Percentiles rank a stretch among this genome's conserved stretches.
Evolutionary conservation across 768 basidiomycete genomes (phyloP).

Genomic region (Tephrocybe sp.): DNA sequence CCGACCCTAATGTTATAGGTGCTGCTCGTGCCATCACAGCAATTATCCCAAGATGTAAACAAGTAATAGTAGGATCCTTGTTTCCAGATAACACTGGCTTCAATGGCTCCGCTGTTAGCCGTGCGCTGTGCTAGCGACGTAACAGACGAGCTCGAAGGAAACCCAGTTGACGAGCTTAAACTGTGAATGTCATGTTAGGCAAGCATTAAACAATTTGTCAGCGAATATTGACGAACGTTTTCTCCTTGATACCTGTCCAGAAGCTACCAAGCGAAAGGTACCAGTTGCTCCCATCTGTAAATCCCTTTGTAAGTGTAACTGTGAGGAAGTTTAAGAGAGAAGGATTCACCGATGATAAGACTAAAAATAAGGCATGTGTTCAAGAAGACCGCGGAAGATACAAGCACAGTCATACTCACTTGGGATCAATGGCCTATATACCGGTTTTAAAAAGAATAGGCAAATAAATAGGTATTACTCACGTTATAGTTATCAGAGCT

Average conservation of each 20-base stretch:
- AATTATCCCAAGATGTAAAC: slow-evolving; percentile 54
- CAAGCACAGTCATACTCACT: not conserved
- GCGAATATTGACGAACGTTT: not conserved
- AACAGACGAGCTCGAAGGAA: slow-evolving; percentile 33
- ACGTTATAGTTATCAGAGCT: slow-evolving; percentile 40
- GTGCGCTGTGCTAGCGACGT: slow-evolving; percentile 45
- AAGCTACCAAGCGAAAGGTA: slow-evolving; percentile 50
- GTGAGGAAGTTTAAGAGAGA: not conserved
- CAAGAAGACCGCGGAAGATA: not conserved
- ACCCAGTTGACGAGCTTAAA: slow-evolving; percentile 39
- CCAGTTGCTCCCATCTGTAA: slow-evolving; percentile 34
- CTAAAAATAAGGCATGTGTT: not conserved
- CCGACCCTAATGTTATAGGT: slow-evolving; percentile 63
- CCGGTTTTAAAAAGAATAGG: not conserved
- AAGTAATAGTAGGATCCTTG: slow-evolving; percentile 47
- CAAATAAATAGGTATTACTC: slow-evolving; percentile 9
- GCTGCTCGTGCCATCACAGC: slow-evolving; percentile 47
- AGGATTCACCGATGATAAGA: slow-evolving; percentile 2
- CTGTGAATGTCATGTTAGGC: slow-evolving; percentile 12
- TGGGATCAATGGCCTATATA: slow-evolving; percentile 10
- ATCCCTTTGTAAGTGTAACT: not conserved
- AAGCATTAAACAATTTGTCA: not conserved
- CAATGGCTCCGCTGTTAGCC: slow-evolving; percentile 41
- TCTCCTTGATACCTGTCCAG: slow-evolving; percentile 52
- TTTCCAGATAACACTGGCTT: slow-evolving; percentile 46